phyloP scores from a whole-genome alignment of 1,284 basidiomycete species.

The Lentinus polychrous region DNA sequence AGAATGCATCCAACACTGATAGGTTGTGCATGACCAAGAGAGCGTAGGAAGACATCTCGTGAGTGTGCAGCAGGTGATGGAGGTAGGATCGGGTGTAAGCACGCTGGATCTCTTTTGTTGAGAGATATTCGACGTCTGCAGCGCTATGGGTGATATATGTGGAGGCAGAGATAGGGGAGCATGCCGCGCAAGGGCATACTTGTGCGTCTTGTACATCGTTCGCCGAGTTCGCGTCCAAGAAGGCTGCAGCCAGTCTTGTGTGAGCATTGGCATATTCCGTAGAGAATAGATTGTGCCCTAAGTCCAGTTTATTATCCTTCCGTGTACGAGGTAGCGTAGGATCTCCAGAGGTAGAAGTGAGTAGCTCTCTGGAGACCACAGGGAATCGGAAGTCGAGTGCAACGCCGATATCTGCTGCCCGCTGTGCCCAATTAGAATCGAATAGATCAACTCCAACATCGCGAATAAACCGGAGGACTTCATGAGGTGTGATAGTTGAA shows the following conservation, averaged over 20 bases:
- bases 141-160: conserved; percentile 41
- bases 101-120: conserved; percentile 15
- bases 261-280: conserved; percentile 54
- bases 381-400: conserved; percentile 76
- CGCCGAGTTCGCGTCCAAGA: conserved; percentile 24
- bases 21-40: conserved; percentile 72
- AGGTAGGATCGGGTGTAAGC: conserved; percentile 66
- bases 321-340: conserved; percentile 6
- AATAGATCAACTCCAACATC: conserved; percentile 69
- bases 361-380: conserved; percentile 12
- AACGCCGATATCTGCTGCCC: conserved; percentile 58
- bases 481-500: conserved; percentile 59
- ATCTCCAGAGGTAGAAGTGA: neutral
- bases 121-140: conserved; percentile 28
- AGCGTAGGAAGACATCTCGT: conserved; percentile 80
- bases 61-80: conserved; percentile 77
- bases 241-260: conserved; percentile 36
- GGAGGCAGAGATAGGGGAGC: conserved; percentile 43
- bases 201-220: conserved; percentile 10
- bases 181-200: conserved; percentile 55
- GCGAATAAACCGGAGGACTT: conserved; percentile 57
- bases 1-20: conserved; percentile 56
- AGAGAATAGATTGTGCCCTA: conserved; percentile 72
- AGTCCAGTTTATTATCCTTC: conserved; percentile 27
- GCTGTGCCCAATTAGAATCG: conserved; percentile 63